Conservation (phyloP, 2,329 filamentous ascomycete genomes). For the Biscogniauxia sp. region DNA sequence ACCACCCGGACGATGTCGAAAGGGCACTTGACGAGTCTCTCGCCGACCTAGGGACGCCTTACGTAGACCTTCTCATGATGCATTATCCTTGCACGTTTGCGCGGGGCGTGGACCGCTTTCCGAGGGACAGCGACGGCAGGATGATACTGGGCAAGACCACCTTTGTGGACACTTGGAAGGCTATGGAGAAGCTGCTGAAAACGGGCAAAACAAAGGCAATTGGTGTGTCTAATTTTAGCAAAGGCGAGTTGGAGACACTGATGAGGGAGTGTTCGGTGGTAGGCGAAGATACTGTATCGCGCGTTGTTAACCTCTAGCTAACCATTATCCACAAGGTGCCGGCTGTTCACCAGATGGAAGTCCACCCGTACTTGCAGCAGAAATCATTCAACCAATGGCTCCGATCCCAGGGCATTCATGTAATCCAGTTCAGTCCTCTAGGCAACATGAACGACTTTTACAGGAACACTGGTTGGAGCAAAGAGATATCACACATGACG, state of each 20-base stretch:
- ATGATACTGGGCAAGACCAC: constrained; percentile 21
- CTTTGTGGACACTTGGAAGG: constrained; percentile 32
- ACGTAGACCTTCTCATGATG: constrained; percentile 9
- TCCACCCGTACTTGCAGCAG: constrained; percentile 26
- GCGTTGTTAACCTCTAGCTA: not conserved
- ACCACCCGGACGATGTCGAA: constrained; percentile 10
- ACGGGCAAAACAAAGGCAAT: constrained; percentile 32
- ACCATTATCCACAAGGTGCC: constrained; percentile 13
- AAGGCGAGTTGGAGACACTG: constrained; percentile 46
- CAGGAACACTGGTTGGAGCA: constrained; percentile 29
- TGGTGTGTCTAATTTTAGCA: constrained; percentile 58
- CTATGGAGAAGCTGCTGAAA: constrained; percentile 29
- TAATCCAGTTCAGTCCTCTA: constrained; percentile 35
- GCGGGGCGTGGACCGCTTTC: constrained; percentile 17
- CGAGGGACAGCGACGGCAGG: constrained; percentile 16
- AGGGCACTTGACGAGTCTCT: constrained; percentile 6
- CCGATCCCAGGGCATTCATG: constrained; percentile 28
- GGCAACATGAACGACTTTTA: constrained; percentile 36
- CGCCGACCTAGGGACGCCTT: constrained; percentile 2
- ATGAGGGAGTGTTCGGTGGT: constrained; percentile 32
- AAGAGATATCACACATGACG: constrained; percentile 29
- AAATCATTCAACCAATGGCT: constrained; percentile 24
- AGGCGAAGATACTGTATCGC: constrained; percentile 18
- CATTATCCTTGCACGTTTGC: constrained; percentile 13
- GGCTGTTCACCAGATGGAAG: constrained; percentile 28